Percentiles rank a stretch among this genome's conserved stretches.
Evolutionary conservation across 2,329 filamentous ascomycete species (phyloP).

Genomic region (Botrytis elliptica): DNA sequence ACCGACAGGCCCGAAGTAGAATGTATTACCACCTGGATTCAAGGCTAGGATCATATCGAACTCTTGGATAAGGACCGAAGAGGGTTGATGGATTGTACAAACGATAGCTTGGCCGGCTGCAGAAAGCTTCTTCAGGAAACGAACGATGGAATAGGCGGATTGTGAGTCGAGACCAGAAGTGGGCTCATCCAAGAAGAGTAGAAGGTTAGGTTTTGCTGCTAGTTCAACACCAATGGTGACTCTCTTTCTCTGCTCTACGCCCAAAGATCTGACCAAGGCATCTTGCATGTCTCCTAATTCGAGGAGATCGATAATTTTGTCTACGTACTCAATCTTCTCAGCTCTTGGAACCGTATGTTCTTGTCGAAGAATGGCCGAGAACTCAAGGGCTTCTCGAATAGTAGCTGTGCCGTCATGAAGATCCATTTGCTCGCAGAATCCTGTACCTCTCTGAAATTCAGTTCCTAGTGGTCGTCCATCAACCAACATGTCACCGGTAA

Average conservation of each 20-base stretch:
- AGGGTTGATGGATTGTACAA: conserved; percentile 73
- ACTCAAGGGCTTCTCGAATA: conserved; percentile 66
- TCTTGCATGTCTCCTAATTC: conserved; percentile 66
- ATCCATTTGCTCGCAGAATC: conserved; percentile 72
- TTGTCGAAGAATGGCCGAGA: conserved; percentile 65
- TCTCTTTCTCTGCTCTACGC: conserved; percentile 63
- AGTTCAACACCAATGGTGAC: conserved; percentile 73
- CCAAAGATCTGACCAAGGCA: conserved; percentile 62
- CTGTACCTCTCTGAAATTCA: conserved; percentile 67
- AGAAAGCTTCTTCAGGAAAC: conserved; percentile 67
- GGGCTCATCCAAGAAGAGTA: conserved; percentile 71
- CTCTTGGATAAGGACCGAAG: conserved; percentile 65
- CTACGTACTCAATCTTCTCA: conserved; percentile 66
- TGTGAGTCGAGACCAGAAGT: conserved; percentile 70
- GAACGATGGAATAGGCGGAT: conserved; percentile 65
- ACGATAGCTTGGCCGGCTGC: conserved; percentile 68
- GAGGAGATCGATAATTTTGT: conserved; percentile 63
- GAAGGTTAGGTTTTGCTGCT: conserved; percentile 64
- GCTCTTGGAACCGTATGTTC: conserved; percentile 51
- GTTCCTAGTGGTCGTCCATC: conserved; percentile 60
- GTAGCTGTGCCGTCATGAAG: conserved; percentile 67
- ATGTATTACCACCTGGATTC: conserved; percentile 63
- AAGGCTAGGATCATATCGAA: conserved; percentile 73
- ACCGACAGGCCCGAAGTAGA: conserved; percentile 73
- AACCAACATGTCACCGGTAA: conserved; percentile 67